These are phyloP conservation scores for Paralagenidium karlingii DNA, from an alignment of 352 stramenopile genomes.

Conservation along the genomic window DNA sequence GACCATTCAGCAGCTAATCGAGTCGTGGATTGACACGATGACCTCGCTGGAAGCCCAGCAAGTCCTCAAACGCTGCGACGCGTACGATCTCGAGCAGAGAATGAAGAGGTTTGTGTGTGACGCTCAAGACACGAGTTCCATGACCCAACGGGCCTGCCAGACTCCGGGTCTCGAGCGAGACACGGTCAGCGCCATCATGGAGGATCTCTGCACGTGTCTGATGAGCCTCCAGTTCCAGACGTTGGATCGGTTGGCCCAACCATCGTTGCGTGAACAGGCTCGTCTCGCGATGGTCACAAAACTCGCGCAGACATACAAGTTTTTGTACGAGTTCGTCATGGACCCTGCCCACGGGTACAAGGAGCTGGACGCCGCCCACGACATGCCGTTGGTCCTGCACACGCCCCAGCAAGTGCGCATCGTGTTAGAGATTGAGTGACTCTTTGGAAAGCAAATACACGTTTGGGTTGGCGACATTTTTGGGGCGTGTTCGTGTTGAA, in stretches of 20 bases:
- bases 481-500: no score
- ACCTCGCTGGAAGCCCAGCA: no score
- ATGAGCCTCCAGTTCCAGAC: conserved; percentile 34
- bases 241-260: conserved; percentile 37
- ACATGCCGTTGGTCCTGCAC: conserved; percentile 38
- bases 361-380: conserved; percentile 7
- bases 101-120: not conserved
- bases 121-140: not conserved
- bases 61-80: no score
- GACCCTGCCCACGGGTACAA: conserved; percentile 27
- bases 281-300: conserved; percentile 16
- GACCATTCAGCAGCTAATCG: no score
- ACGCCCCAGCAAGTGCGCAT: conserved; percentile 47
- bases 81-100: no score
- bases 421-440: conserved; percentile 44
- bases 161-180: conserved; percentile 1
- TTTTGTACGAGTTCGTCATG: conserved; percentile 46
- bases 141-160: not conserved
- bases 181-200: conserved; percentile 12
- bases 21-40: no score
- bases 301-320: conserved; percentile 30
- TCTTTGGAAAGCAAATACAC: no score
- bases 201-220: conserved; percentile 29
- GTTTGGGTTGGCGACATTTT: no score
- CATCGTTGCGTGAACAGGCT: conserved; percentile 24